Evolutionary conservation across 352 stramenopile species (phyloP).

Genomic region (Globisporangium lucens): DNA sequence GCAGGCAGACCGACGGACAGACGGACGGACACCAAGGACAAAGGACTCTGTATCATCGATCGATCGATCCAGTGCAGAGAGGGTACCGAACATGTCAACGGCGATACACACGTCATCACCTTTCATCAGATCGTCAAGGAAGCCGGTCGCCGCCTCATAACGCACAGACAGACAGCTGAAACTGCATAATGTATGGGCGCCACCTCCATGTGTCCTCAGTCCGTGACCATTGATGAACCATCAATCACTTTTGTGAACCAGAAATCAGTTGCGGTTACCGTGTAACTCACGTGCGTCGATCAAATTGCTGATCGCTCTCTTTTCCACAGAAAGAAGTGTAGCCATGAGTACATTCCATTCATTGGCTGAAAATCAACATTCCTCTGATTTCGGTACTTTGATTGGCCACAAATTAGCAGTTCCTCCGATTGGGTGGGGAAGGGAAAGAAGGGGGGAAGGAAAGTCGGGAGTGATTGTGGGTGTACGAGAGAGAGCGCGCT

Average conservation of each 20-base stretch:
- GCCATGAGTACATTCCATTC: background rate
- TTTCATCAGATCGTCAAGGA: background rate
- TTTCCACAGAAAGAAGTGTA: background rate
- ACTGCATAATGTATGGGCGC: background rate
- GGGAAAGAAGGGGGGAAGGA: background rate
- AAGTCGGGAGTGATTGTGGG: slow-evolving; percentile 9
- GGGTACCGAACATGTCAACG: background rate
- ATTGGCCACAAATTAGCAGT: background rate
- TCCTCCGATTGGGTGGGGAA: background rate
- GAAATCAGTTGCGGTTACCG: background rate
- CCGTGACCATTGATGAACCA: background rate
- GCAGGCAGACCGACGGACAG: background rate
- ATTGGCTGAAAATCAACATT: background rate
- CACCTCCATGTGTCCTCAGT: background rate
- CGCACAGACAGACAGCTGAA: background rate
- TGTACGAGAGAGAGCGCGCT: background rate
- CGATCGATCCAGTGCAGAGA: background rate
- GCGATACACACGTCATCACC: background rate
- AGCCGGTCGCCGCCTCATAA: background rate
- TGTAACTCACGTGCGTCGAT: background rate
- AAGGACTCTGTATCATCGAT: background rate
- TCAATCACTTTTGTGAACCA: background rate
- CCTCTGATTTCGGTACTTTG: background rate
- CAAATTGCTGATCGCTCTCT: background rate
- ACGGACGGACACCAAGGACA: background rate